Evolutionary conservation across 345 rosid genomes (phyloP).

Genomic region (Crucihimalaya himalaica): DNA sequence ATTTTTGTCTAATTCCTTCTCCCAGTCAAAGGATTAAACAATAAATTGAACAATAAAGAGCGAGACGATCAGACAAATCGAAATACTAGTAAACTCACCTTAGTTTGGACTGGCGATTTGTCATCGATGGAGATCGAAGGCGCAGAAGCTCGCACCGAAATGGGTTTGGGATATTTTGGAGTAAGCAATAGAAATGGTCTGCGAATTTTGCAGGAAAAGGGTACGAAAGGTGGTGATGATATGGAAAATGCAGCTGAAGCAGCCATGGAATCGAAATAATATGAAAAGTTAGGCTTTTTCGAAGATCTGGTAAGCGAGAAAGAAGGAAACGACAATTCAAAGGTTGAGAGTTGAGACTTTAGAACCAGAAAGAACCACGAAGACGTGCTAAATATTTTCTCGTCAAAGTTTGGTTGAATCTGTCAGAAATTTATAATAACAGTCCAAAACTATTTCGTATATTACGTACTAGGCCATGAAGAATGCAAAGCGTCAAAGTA

Average conservation of each 20-base stretch:
- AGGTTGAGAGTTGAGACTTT: constrained; percentile 35
- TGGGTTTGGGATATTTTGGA: constrained; percentile 44
- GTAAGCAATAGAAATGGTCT: constrained; percentile 35
- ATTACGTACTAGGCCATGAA: background rate
- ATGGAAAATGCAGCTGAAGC: constrained; percentile 47
- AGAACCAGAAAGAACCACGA: constrained; percentile 31
- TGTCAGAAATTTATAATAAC: background rate
- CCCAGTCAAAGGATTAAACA: constrained; percentile 16
- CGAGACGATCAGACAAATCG: background rate
- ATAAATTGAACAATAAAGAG: constrained; percentile 11
- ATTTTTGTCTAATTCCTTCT: background rate
- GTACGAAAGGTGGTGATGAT: constrained; percentile 43
- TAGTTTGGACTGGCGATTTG: constrained; percentile 46
- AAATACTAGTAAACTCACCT: constrained; percentile 43
- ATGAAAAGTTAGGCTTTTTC: constrained; percentile 4
- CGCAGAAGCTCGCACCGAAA: constrained; percentile 62
- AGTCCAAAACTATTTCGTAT: constrained; percentile 17
- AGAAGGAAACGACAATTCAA: constrained; percentile 26
- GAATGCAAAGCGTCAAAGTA: background rate
- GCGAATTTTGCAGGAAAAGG: constrained; percentile 44
- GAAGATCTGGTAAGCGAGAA: constrained; percentile 31
- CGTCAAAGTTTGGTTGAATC: constrained; percentile 29
- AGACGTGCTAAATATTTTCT: constrained; percentile 19
- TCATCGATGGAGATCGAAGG: constrained; percentile 47
- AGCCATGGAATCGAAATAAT: constrained; percentile 39